These are phyloP conservation scores for Cucurbitaria berberidis DNA, from an alignment of 2,329 filamentous ascomycete genomes.

Conservation along the genomic window DNA sequence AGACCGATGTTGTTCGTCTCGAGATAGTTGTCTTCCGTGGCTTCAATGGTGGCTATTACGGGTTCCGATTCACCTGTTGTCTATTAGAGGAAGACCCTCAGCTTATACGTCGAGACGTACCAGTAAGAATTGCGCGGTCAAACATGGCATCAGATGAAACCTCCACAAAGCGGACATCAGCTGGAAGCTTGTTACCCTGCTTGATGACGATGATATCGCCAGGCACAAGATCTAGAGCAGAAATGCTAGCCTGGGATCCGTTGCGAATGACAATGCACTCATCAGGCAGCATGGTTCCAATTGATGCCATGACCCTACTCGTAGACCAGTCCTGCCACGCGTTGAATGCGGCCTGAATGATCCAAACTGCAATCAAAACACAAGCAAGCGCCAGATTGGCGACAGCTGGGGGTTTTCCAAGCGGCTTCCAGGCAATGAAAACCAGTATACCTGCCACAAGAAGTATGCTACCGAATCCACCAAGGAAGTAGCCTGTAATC, in stretches of 20 bases:
- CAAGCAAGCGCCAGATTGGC: constrained; percentile 77
- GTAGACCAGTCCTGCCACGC: constrained; percentile 77
- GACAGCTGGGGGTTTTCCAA: constrained; percentile 72
- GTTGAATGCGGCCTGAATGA: constrained; percentile 57
- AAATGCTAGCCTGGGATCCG: constrained; percentile 57
- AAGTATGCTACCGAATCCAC: constrained; percentile 75
- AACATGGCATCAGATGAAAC: constrained; percentile 73
- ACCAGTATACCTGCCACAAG: constrained; percentile 73
- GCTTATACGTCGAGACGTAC: constrained; percentile 40
- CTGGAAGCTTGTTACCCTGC: constrained; percentile 74
- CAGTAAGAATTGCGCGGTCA: constrained; percentile 75
- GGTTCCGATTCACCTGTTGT: constrained; percentile 68
- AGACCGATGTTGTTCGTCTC: constrained; percentile 78
- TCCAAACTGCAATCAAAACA: constrained; percentile 74
- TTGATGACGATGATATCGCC: constrained; percentile 73
- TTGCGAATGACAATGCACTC: constrained; percentile 70
- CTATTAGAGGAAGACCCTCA: constrained; percentile 11
- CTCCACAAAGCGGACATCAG: constrained; percentile 73
- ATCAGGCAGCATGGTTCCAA: constrained; percentile 80
- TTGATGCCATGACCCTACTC: constrained; percentile 77
- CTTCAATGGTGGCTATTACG: constrained; percentile 67
- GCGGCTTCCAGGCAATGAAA: constrained; percentile 77
- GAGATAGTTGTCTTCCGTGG: constrained; percentile 72
- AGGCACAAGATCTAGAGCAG: constrained; percentile 69
- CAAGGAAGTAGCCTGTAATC: constrained; percentile 74